A percentile compares a stretch with the other conserved stretches of the same genome.
Evolutionary conservation across 331 rosid species (phyloP).

Genomic region (Pyrus hybrid): DNA sequence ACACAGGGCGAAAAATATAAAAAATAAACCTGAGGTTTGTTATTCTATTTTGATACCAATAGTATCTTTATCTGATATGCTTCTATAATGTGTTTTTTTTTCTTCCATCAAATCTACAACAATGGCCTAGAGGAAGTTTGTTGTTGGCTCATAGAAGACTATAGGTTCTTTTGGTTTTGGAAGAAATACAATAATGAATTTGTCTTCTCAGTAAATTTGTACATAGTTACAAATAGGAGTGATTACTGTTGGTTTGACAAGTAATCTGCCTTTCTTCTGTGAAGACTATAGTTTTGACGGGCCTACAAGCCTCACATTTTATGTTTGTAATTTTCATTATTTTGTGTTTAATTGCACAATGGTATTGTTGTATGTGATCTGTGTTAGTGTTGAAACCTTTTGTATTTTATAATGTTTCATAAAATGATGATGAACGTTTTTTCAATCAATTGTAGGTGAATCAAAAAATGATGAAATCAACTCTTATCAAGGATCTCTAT

Average conservation of each 20-base stretch:
- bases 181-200: neutral
- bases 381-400: neutral
- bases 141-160: neutral
- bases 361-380: neutral
- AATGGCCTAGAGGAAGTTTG: neutral
- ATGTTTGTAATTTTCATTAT: neutral
- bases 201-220: neutral
- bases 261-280: neutral
- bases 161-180: neutral
- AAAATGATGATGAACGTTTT: neutral
- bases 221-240: neutral
- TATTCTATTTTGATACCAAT: neutral
- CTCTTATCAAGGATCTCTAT: conserved; percentile 83
- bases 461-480: conserved; percentile 91
- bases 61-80: neutral
- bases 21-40: conserved; percentile 92
- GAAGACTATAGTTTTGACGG: neutral
- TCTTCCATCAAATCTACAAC: neutral
- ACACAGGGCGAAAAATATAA: conserved; percentile 87
- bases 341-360: neutral
- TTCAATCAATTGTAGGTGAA: conserved; percentile 39
- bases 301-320: neutral
- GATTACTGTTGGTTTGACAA: neutral
- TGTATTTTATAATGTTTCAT: neutral
- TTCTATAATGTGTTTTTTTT: neutral